Evolutionary conservation across 441 rosid genomes (phyloP).

Genomic region (Adansonia gregorii): DNA sequence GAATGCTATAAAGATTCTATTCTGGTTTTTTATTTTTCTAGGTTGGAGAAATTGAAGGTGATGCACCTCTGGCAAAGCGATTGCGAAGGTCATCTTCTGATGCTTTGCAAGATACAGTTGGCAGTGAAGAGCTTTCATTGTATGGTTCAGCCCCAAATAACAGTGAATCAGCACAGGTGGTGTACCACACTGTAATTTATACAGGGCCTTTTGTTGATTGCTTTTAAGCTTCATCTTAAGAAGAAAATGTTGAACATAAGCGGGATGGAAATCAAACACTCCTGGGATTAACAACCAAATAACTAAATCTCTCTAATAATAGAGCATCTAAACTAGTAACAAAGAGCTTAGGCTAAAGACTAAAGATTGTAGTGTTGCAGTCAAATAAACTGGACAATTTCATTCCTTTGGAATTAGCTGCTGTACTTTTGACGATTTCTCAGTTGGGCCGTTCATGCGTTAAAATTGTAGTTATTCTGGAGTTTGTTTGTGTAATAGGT

Average conservation of each 20-base stretch:
- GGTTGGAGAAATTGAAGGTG: conserved; percentile 97
- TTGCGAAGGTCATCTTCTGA: conserved; percentile 81
- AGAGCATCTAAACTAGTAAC: background rate
- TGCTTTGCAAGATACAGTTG: conserved; percentile 85
- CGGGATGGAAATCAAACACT: conserved; percentile 11
- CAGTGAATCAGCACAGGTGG: conserved; percentile 89
- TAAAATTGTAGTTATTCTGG: conserved; percentile 13
- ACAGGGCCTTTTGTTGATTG: background rate
- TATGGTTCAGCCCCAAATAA: conserved; percentile 80
- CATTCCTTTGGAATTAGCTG: conserved; percentile 11
- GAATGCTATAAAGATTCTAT: background rate
- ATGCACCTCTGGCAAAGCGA: conserved; percentile 73
- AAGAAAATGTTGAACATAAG: background rate
- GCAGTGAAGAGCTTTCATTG: conserved; percentile 92
- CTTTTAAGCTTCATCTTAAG: conserved; percentile 26
- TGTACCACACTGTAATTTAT: conserved; percentile 21
- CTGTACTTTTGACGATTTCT: conserved; percentile 11
- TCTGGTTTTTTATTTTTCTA: conserved; percentile 37
- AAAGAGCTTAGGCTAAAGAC: conserved; percentile 3
- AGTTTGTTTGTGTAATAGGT: conserved; percentile 13
- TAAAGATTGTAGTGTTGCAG: background rate
- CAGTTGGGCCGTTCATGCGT: background rate
- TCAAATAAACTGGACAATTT: conserved; percentile 13
- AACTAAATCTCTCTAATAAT: background rate
- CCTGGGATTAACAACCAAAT: conserved; percentile 14